These are phyloP conservation scores for Rosa hybrid DNA, from an alignment of 331 rosid genomes.

Conservation along the genomic window DNA sequence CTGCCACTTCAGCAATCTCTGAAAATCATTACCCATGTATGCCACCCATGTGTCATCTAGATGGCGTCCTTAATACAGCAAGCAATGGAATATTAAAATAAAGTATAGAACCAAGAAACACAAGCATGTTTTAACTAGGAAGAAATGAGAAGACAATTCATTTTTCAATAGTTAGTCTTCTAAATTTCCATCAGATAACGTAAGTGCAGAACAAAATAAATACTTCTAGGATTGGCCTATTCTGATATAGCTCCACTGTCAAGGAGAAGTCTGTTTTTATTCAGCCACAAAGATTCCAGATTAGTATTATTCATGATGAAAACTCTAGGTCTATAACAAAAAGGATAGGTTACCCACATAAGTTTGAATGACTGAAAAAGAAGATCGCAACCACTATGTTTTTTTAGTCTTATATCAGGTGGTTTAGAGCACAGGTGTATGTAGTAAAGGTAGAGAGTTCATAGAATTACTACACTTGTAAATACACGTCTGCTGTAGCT, in stretches of 20 bases:
- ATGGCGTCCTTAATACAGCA: conserved; percentile 66
- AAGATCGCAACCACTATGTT: background rate
- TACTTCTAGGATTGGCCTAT: background rate
- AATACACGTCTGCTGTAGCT: background rate
- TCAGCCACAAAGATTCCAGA: background rate
- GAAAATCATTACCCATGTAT: conserved; percentile 56
- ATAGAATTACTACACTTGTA: background rate
- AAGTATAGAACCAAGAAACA: conserved; percentile 1
- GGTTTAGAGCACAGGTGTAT: background rate
- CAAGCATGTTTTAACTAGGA: background rate
- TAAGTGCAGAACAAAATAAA: background rate
- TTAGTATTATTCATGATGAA: background rate
- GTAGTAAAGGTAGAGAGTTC: background rate
- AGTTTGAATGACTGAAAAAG: background rate
- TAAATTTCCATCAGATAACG: background rate
- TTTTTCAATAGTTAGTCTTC: background rate
- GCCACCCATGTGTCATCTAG: conserved; percentile 96
- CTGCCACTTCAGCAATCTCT: conserved; percentile 63
- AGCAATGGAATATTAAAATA: background rate
- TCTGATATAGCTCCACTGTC: background rate
- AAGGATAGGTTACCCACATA: background rate
- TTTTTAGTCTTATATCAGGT: background rate
- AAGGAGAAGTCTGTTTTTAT: background rate
- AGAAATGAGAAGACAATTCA: background rate
- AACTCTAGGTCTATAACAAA: background rate